Base-by-base conservation (phyloP, 2,329 filamentous ascomycete species). In the Canariomyces notabilis region DNA sequence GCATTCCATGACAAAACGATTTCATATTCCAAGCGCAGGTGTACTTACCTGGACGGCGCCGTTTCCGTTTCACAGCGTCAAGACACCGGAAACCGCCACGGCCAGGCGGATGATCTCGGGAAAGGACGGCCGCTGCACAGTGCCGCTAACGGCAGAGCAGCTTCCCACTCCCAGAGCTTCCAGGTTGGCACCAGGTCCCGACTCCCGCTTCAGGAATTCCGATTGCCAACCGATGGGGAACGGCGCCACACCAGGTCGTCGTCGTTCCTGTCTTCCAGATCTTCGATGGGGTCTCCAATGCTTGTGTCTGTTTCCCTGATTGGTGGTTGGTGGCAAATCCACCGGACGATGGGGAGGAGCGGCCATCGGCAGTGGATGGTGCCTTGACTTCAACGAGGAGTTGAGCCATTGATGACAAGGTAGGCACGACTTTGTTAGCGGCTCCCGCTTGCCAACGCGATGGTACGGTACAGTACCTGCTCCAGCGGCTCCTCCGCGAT, bases 1-100 rank as follows among this genome's bases (percentile, higher is more conserved):
- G 50, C 56, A 59, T 58, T 53, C 49, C 52, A 61, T 61, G 57
- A 61, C 59, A 59, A 55, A 60, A 59, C 44, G 51, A 52, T 59
- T 59, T 48, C 41, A 41, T 48, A 31, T 32, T 37, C 43, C 26
- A 34, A 32, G 38, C 32, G 42, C 39, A 23, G 33, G 36, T 46
- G 43, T 15, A 32, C 39, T 32, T 36, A 39, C 16, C 44, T 38
- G 44, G 26, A 47, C 40, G 33, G 37, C 37, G n/a, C 36, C 44
- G 19, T 16, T 42, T 51, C 44, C 19, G n/a, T n/a, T n/a, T n/a
- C n/a, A n/a, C n/a, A n/a, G n/a, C 34, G 45, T 38, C 47, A 33
- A 39, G 51, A 39, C 37, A 31, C 19, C 21, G n/a, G 15, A 11
- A 36, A 23, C 46, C 20, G 26, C 26, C 26, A 29, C 26, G 9